A percentile compares a stretch with the other conserved stretches of the same genome.
phyloP scores from a whole-genome alignment of 2,329 filamentous ascomycete species.

The Cercospora sp. region DNA sequence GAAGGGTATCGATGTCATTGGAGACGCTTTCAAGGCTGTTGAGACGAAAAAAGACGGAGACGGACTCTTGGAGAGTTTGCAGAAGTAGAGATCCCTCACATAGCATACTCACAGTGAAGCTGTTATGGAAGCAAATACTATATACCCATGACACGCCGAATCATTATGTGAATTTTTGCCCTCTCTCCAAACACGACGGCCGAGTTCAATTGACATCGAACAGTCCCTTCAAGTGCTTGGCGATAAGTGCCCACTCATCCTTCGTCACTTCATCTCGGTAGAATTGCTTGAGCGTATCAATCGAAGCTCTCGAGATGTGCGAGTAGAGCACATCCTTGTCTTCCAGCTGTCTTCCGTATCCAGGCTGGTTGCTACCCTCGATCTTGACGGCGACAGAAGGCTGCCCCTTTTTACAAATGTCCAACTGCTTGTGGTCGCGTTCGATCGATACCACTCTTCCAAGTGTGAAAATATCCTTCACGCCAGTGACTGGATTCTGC shows the following conservation, averaged over 20 bases:
- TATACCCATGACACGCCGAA: slow-evolving; percentile 4
- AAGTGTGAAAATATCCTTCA: slow-evolving; percentile 79
- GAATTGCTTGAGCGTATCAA: slow-evolving; percentile 94
- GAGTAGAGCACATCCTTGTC: slow-evolving; percentile 88
- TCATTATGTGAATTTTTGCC: neutral
- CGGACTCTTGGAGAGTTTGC: slow-evolving; percentile 52
- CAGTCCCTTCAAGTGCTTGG: slow-evolving; percentile 82
- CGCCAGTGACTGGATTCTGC: slow-evolving; percentile 72
- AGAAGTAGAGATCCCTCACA: slow-evolving; percentile 33
- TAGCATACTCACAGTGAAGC: slow-evolving; percentile 8
- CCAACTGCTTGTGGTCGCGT: slow-evolving; percentile 93
- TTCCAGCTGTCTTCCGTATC: slow-evolving; percentile 92
- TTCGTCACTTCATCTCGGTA: slow-evolving; percentile 83
- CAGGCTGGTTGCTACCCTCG: slow-evolving; percentile 87
- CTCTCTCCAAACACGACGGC: neutral
- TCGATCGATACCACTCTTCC: slow-evolving; percentile 98
- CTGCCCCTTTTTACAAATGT: slow-evolving; percentile 89
- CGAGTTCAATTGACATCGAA: slow-evolving; percentile 66
- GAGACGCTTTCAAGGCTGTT: slow-evolving; percentile 57
- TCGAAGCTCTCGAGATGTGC: slow-evolving; percentile 80
- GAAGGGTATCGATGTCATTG: slow-evolving; percentile 71
- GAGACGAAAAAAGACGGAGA: slow-evolving; percentile 66
- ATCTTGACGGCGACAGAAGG: slow-evolving; percentile 99
- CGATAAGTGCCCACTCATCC: slow-evolving; percentile 93
- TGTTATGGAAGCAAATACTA: neutral